Percentiles rank a stretch among this genome's conserved stretches.
Evolutionary conservation across 2,329 filamentous ascomycete species (phyloP).

Genomic region (Aspergillus sp.): DNA sequence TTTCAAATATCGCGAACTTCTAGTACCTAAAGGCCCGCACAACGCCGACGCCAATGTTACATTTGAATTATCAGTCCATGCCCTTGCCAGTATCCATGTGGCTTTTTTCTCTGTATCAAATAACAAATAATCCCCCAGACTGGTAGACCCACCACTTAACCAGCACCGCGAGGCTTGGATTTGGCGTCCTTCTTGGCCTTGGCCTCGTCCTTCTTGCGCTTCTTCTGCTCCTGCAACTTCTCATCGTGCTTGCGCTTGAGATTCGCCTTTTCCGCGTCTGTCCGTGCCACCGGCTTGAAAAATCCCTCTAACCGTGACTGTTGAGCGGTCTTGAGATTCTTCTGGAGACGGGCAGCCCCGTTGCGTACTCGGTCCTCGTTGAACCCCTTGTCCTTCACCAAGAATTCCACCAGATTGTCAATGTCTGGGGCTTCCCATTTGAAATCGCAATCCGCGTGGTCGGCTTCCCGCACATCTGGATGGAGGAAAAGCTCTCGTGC

Average conservation of each 20-base stretch:
- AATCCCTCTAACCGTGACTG: slow-evolving; percentile 92
- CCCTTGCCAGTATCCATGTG: neutral
- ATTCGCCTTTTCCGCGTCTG: slow-evolving; percentile 74
- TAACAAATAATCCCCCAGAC: slow-evolving; percentile 18
- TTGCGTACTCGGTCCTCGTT: slow-evolving; percentile 86
- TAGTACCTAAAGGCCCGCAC: too few relatives aligned
- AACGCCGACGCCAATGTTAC: neutral
- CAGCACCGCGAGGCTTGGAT: slow-evolving; percentile 70
- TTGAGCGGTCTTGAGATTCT: slow-evolving; percentile 86
- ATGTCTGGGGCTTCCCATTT: slow-evolving; percentile 95
- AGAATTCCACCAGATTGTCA: slow-evolving; percentile 81
- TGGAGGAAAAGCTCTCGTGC: slow-evolving; percentile 88
- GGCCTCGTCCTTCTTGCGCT: slow-evolving; percentile 88
- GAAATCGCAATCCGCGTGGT: slow-evolving; percentile 86
- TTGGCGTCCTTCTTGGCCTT: slow-evolving; percentile 94
- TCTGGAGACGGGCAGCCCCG: slow-evolving; percentile 72
- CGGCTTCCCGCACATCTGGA: slow-evolving; percentile 79
- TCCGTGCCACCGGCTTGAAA: slow-evolving; percentile 89
- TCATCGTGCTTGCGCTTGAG: slow-evolving; percentile 93
- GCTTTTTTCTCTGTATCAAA: too few relatives aligned
- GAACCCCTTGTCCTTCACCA: slow-evolving; percentile 94
- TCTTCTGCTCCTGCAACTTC: slow-evolving; percentile 87
- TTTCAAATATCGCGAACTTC: too few relatives aligned
- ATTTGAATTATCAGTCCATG: neutral
- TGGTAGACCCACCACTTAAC: slow-evolving; percentile 1